Percentiles rank a stretch among this genome's conserved stretches.
phyloP scores from a whole-genome alignment of 192 early-diverging fungal genomes.

The Rhizoclosmatium globosum region DNA sequence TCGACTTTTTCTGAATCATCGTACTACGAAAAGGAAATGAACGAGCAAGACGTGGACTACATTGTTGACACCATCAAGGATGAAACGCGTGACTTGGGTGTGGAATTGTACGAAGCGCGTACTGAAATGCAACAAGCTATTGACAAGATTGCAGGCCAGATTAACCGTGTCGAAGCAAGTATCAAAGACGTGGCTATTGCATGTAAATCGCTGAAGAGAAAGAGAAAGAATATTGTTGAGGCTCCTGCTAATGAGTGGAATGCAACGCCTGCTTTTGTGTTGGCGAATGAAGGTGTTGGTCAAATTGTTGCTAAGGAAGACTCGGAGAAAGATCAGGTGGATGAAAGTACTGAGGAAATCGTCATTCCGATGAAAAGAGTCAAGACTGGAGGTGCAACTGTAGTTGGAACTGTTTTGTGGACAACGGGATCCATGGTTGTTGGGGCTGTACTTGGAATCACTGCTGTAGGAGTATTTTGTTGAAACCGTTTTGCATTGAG shows the following conservation, averaged over 20 bases:
- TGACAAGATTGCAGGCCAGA: background rate
- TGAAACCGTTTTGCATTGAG: background rate
- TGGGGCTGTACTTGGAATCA: constrained; percentile 4
- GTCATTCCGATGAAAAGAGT: background rate
- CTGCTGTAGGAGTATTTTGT: background rate
- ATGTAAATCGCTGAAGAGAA: background rate
- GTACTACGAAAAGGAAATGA: too few relatives aligned
- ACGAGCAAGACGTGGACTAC: background rate
- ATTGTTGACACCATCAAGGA: background rate
- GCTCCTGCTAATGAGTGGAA: background rate
- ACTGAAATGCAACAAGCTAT: background rate
- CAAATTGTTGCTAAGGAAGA: background rate
- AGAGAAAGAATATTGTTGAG: background rate
- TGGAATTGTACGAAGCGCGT: constrained; percentile 7
- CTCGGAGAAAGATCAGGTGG: background rate
- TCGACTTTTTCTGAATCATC: background rate
- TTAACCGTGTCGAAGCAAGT: background rate
- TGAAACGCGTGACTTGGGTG: background rate
- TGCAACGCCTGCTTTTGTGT: background rate
- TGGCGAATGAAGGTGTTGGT: background rate
- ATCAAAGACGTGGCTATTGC: background rate
- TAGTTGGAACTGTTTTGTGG: background rate
- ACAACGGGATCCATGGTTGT: background rate
- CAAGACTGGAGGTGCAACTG: background rate
- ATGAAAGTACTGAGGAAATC: background rate